Conservation (phyloP, 495 filamentous ascomycete genomes). For the Xylaria flabelliformis region DNA sequence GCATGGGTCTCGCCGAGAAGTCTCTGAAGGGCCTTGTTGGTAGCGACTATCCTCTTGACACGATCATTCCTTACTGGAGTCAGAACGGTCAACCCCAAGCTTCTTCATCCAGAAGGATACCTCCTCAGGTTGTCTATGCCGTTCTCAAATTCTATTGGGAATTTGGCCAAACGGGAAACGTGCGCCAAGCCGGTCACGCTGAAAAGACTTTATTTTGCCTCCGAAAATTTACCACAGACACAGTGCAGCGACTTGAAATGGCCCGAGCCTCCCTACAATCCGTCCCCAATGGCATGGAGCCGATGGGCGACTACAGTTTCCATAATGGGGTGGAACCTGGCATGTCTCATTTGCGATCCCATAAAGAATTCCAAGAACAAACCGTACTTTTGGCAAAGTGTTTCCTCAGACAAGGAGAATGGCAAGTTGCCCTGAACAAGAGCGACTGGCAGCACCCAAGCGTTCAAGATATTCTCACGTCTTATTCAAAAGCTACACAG, state of each 20-base stretch:
- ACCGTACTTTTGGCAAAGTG: conserved; percentile 89
- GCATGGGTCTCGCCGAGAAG: conserved; percentile 95
- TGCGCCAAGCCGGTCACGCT: conserved; percentile 48
- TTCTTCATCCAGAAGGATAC: conserved; percentile 53
- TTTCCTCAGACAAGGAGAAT: conserved; percentile 93
- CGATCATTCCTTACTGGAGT: conserved; percentile 61
- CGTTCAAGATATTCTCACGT: conserved; percentile 76
- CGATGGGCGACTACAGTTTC: conserved; percentile 59
- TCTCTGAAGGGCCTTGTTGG: conserved; percentile 77
- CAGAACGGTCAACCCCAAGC: conserved; percentile 51
- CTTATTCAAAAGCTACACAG: conserved; percentile 87
- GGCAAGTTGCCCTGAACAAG: conserved; percentile 81
- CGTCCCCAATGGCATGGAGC: conserved; percentile 56
- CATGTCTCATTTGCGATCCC: conserved; percentile 47
- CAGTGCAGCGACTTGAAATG: conserved; percentile 75
- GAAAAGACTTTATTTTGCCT: conserved; percentile 77
- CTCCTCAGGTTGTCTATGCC: conserved; percentile 86
- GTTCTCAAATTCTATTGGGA: conserved; percentile 96
- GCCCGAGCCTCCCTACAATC: conserved; percentile 59
- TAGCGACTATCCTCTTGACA: conserved; percentile 67
- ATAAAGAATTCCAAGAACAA: conserved; percentile 61
- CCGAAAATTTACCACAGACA: conserved; percentile 77
- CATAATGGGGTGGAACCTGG: conserved; percentile 63
- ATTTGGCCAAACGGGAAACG: conserved; percentile 60
- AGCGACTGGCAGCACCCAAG: conserved; percentile 87